Conservation (phyloP, 305 asterid species). For the Rubia balearica region DNA sequence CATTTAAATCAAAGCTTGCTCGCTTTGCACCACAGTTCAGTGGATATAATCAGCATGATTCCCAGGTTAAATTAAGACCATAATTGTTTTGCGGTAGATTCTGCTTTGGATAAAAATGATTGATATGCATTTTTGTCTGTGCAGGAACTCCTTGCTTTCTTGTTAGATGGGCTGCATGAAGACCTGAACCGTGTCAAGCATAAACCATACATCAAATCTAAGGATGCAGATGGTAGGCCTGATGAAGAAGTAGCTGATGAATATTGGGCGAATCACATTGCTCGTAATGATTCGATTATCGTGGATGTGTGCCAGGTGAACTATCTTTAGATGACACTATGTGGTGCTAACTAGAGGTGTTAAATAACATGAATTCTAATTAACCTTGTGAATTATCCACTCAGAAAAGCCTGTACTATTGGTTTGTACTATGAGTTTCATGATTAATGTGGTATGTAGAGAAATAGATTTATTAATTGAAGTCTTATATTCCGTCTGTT, state of each 20-base stretch:
- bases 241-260: conserved; percentile 99
- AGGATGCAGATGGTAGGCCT: conserved; percentile 92
- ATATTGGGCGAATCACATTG: conserved; percentile 98
- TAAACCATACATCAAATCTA: conserved; percentile 85
- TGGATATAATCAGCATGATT: conserved; percentile 98
- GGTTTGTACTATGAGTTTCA: background rate
- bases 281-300: conserved; percentile 96
- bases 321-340: conserved; percentile 9
- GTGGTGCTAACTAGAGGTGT: background rate
- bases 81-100: background rate
- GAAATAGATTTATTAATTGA: background rate
- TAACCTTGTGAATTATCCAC: background rate
- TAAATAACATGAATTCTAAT: background rate
- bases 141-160: conserved; percentile 98
- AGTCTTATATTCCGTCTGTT: background rate
- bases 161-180: conserved; percentile 98
- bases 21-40: conserved; percentile 98
- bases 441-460: background rate
- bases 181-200: conserved; percentile 96
- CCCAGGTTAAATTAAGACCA: conserved; percentile 54
- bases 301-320: conserved; percentile 99
- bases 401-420: background rate
- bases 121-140: conserved; percentile 17
- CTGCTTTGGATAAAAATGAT: background rate
- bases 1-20: conserved; percentile 82